Percentiles rank a stretch among this genome's conserved stretches.
phyloP scores from a whole-genome alignment of 2,329 filamentous ascomycete genomes.

The Stemphylium beticola region DNA sequence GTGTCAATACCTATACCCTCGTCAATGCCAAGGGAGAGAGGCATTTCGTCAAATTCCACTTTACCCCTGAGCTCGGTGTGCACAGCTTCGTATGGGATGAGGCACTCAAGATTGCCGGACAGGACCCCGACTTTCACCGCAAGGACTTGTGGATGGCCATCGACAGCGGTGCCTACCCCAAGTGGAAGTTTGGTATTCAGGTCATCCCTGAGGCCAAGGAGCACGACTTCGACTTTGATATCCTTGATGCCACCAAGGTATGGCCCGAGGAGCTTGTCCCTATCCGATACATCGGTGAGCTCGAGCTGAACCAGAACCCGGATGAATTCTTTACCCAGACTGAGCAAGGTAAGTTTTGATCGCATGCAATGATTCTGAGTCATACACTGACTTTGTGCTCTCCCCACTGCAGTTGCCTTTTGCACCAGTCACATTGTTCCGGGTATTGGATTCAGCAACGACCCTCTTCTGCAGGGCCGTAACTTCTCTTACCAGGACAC shows the following conservation, averaged over 20 bases:
- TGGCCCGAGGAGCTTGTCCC: slow-evolving; percentile 83
- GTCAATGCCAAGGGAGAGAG: slow-evolving; percentile 71
- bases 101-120: slow-evolving; percentile 68
- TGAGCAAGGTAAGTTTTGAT: slow-evolving; percentile 62
- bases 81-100: slow-evolving; percentile 82
- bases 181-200: slow-evolving; percentile 86
- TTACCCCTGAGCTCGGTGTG: slow-evolving; percentile 74
- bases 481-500: slow-evolving; percentile 73
- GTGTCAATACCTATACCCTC: slow-evolving; percentile 79
- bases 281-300: slow-evolving; percentile 76
- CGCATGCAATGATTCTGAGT: too few species aligned
- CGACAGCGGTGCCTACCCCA: slow-evolving; percentile 71
- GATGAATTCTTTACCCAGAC: slow-evolving; percentile 85
- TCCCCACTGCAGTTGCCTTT: slow-evolving; percentile 64
- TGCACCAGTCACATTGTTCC: slow-evolving; percentile 81
- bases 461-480: slow-evolving; percentile 75
- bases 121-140: slow-evolving; percentile 79
- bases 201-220: slow-evolving; percentile 72
- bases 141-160: slow-evolving; percentile 80
- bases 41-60: slow-evolving; percentile 80
- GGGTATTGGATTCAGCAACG: slow-evolving; percentile 77
- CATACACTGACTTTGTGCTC: too few species aligned
- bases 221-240: slow-evolving; percentile 83
- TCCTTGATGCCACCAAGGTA: slow-evolving; percentile 83
- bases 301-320: slow-evolving; percentile 79